Conservation (phyloP, 1,284 basidiomycete species). For the Leccinum subrobustum region DNA sequence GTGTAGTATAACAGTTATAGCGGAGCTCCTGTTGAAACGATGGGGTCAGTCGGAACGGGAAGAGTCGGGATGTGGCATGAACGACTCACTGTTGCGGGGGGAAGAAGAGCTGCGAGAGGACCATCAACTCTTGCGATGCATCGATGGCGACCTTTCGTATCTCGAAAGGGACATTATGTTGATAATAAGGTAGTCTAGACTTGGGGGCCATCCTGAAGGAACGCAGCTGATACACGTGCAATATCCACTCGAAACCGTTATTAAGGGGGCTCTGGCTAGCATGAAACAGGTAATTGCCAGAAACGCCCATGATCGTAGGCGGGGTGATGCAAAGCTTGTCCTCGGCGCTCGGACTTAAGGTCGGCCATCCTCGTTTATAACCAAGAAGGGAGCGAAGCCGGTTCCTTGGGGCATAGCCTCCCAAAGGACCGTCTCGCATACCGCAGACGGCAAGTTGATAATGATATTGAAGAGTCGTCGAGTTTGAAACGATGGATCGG, state of each 20-base stretch:
- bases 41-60: background rate
- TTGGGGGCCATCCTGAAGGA: conserved; percentile 49
- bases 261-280: conserved; percentile 43
- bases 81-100: conserved; percentile 23
- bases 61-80: conserved; percentile 1
- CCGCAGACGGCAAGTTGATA: conserved; percentile 54
- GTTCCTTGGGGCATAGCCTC: conserved; percentile 36
- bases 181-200: conserved; percentile 46
- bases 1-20: conserved; percentile 29
- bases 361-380: conserved; percentile 54
- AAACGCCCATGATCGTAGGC: conserved; percentile 45
- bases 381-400: conserved; percentile 49
- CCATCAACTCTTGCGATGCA: conserved; percentile 46
- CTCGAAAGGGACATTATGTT: conserved; percentile 44
- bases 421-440: conserved; percentile 51
- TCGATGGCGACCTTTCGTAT: conserved; percentile 53
- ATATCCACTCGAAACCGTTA: conserved; percentile 36
- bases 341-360: conserved; percentile 49
- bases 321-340: conserved; percentile 44
- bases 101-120: conserved; percentile 42
- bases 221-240: conserved; percentile 54
- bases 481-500: conserved; percentile 42
- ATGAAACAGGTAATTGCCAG: conserved; percentile 53
- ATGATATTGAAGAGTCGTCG: conserved; percentile 50
- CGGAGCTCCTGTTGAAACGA: conserved; percentile 21